Evolutionary conservation across 1,139 yeast species (phyloP), one percentile per base, ranked within the genome.

Genomic region (Blastobotrys persicus): DNA sequence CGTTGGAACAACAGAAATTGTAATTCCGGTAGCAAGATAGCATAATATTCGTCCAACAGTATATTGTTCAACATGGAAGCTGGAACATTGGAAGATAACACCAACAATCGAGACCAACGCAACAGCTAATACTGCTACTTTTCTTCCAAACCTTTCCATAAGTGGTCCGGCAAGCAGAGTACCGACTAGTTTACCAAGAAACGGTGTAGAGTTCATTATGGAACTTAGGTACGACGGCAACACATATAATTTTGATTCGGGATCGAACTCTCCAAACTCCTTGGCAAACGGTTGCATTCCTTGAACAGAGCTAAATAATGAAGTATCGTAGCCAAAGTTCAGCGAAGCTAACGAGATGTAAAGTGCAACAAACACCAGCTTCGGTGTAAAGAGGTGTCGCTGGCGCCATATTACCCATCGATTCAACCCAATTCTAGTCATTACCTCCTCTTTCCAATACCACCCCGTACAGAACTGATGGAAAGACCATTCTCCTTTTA

Each of bases 201-300:
- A 47, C 14, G 48, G 53, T 19, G 48, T 41, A 16, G 50, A 49
- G 28, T 51, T 47, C 45, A 51, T 46, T 11, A 51, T 37, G 26
- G 54, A 51, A 18, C 48, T 42, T 12, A 51, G 45, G 19, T 49
- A 49, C 1, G 54, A 23, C 2, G 47, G 46, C 19, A 51, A 20
- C 13, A 37, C 43, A 11, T 46, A 46, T 1, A 33, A 14, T 2
- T 32, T 31, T 1, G 43, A 18, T 7, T 33, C 33, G 9, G 41
- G 31, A 14, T 49, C 44, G 17, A 37, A 49, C 18, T 37, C 38
- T 16, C 53, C 53, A 45, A 51, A 51, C 32, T 49, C 51, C 19
- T 44, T 44, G 4, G 50, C 45, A 32, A 51, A 51, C 12, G 45
- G 14, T 14, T 44, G 48, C 54, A 51, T 51, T 3, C 39, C 53